phyloP scores from a whole-genome alignment of 805 yeast genomes.

The Tetrapisispora taiwanensis region DNA sequence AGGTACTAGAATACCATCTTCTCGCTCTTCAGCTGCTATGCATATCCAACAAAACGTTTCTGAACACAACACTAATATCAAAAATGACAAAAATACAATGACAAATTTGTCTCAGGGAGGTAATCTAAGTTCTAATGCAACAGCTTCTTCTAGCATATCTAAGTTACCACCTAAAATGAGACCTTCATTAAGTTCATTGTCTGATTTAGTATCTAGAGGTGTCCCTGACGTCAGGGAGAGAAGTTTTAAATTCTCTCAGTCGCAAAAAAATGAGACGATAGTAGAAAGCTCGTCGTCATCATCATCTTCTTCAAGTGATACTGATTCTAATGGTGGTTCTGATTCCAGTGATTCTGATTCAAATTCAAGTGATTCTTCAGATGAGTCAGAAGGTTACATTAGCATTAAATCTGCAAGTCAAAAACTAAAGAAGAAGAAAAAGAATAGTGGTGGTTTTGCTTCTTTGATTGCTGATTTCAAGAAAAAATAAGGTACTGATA shows the following conservation, averaged over 20 bases:
- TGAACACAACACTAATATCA: constrained; percentile 9
- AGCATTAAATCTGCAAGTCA: constrained; percentile 37
- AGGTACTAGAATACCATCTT: constrained; percentile 9
- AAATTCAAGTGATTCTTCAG: constrained; percentile 4
- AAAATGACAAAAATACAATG: background rate
- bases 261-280: background rate
- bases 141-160: background rate
- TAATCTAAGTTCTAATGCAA: too few relatives aligned
- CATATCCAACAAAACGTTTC: constrained; percentile 11
- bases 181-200: constrained; percentile 41
- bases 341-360: background rate
- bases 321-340: background rate
- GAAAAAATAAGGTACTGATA: constrained; percentile 10
- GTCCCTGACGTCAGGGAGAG: constrained; percentile 57
- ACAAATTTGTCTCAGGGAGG: too few relatives aligned
- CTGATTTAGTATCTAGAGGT: constrained; percentile 53
- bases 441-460: constrained; percentile 35
- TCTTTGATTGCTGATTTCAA: constrained; percentile 40
- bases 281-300: background rate
- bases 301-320: background rate
- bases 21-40: constrained; percentile 10
- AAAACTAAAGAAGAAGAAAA: constrained; percentile 30
- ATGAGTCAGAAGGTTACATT: constrained; percentile 29
- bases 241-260: constrained; percentile 6
- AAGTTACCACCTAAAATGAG: constrained; percentile 25